phyloP scores from a whole-genome alignment of 2,329 filamentous ascomycete genomes.

The Talaromyces sp. region DNA sequence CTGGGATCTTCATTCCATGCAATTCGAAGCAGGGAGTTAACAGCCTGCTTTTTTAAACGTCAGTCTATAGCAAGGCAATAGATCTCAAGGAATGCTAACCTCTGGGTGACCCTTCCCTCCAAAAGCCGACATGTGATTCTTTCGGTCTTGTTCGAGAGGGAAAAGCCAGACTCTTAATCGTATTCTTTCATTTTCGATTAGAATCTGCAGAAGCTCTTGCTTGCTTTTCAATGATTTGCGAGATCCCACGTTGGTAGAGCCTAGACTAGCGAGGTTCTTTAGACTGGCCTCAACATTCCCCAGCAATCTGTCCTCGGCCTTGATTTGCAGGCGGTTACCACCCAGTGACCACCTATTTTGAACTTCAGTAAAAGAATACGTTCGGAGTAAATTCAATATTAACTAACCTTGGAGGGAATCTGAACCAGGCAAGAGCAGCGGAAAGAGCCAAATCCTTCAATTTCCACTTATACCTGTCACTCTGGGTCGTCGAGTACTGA shows the following conservation, averaged over 20 bases:
- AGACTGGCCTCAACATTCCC: conserved; percentile 66
- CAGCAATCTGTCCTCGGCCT: conserved; percentile 81
- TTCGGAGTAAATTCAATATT: not conserved
- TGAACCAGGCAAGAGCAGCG: conserved; percentile 85
- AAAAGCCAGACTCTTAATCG: conserved; percentile 85
- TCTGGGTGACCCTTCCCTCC: conserved; percentile 37
- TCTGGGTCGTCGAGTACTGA: conserved; percentile 59
- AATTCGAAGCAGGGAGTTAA: conserved; percentile 63
- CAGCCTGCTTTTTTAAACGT: conserved; percentile 30
- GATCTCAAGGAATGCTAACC: conserved; percentile 17
- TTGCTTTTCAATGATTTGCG: conserved; percentile 67
- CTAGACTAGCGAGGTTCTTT: conserved; percentile 57
- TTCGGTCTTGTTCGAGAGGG: conserved; percentile 63
- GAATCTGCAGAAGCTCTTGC: conserved; percentile 71
- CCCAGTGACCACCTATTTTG: conserved; percentile 78
- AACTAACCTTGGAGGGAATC: conserved; percentile 59
- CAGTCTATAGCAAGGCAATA: conserved; percentile 10
- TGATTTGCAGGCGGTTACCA: conserved; percentile 86
- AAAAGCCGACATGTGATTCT: conserved; percentile 44
- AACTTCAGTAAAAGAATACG: not conserved
- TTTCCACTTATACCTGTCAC: conserved; percentile 65
- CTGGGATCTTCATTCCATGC: conserved; percentile 84
- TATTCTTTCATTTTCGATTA: conserved; percentile 78
- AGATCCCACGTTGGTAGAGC: conserved; percentile 42
- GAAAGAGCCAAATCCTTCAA: conserved; percentile 86